Evolutionary conservation across 768 basidiomycete genomes (phyloP).

Genomic region (Gautieria morchelliformis): DNA sequence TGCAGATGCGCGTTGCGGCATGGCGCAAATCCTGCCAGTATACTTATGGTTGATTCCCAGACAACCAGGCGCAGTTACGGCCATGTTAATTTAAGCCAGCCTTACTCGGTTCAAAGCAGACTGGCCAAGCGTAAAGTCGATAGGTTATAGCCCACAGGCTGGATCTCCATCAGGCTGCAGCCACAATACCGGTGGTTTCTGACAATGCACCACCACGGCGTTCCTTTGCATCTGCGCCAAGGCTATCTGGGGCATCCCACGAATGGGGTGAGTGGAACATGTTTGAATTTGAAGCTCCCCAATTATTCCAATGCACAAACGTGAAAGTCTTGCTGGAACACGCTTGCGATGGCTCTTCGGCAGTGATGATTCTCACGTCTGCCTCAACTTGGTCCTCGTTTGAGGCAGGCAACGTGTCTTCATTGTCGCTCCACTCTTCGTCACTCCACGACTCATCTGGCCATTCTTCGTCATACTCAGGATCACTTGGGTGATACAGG

Average conservation of each 20-base stretch:
- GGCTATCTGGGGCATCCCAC: neutral
- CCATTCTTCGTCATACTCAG: conserved; percentile 5
- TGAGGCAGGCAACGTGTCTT: neutral
- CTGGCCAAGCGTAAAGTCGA: no score
- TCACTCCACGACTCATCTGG: conserved; percentile 3
- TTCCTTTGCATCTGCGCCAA: neutral
- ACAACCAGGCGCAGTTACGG: no score
- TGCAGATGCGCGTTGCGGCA: no score
- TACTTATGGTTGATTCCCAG: no score
- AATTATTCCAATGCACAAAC: neutral
- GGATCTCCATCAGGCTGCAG: neutral
- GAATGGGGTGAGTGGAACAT: no score
- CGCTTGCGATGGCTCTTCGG: neutral
- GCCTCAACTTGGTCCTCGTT: neutral
- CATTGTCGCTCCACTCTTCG: conserved; percentile 4
- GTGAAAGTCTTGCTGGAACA: neutral
- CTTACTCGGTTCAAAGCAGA: no score
- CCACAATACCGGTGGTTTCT: neutral
- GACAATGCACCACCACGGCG: neutral
- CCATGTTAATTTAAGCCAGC: no score
- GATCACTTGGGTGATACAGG: conserved; percentile 2
- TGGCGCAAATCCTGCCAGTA: no score
- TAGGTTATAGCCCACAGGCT: neutral
- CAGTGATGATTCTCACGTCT: neutral
- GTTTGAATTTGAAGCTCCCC: neutral